Percentiles rank a stretch among this genome's conserved stretches.
These are phyloP conservation scores for Jamesozyma spencerorum DNA, from an alignment of 805 yeast genomes.

Conservation along the genomic window DNA sequence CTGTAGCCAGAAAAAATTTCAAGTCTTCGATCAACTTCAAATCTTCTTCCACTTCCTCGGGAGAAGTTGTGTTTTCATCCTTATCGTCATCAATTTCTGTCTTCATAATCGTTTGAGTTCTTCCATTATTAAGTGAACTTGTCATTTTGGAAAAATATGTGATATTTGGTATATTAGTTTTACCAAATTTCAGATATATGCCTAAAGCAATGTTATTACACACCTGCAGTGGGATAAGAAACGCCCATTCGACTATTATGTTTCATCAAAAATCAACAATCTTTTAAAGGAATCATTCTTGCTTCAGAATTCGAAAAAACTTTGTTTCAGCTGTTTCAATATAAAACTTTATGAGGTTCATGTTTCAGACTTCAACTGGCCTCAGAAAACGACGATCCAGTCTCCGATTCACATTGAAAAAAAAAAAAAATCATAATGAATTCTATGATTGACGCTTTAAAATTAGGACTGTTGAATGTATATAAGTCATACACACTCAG, in stretches of 20 bases:
- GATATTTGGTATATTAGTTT: not conserved
- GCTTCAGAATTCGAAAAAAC: not conserved
- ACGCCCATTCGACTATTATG: not conserved
- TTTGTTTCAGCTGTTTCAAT: not conserved
- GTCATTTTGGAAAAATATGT: constrained; percentile 5
- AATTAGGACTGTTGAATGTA: too few species aligned
- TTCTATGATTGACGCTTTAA: too few species aligned
- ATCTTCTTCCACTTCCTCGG: constrained; percentile 11
- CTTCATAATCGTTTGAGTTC: constrained; percentile 17
- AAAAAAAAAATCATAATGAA: too few species aligned
- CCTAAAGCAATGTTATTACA: too few species aligned
- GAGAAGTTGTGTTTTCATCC: not conserved
- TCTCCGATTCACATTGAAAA: too few species aligned
- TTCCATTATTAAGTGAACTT: constrained; percentile 8
- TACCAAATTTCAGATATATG: too few species aligned
- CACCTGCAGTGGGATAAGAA: not conserved
- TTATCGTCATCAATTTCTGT: constrained; percentile 1
- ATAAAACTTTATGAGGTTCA: constrained; percentile 3
- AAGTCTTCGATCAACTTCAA: constrained; percentile 49
- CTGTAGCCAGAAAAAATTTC: constrained; percentile 81
- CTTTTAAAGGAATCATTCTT: constrained; percentile 1
- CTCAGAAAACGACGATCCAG: too few species aligned
- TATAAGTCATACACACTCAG: too few species aligned
- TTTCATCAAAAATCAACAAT: not conserved
- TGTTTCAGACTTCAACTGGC: not conserved